phyloP scores from a whole-genome alignment of 2,329 filamentous ascomycete genomes.

The Fusarium beomiforme region DNA sequence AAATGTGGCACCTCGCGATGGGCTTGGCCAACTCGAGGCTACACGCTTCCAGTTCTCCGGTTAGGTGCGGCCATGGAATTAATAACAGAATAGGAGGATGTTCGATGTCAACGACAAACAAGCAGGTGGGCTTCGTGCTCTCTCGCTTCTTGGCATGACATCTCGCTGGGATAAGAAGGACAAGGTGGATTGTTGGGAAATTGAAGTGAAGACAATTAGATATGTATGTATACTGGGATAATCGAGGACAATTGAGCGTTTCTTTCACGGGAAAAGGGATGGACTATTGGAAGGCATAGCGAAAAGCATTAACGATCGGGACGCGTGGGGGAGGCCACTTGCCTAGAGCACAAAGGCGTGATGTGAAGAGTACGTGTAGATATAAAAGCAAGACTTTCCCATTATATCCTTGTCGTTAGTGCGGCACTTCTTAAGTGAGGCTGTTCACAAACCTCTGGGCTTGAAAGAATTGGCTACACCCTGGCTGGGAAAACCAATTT shows the following conservation, averaged over 20 bases:
- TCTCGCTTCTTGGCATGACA: conserved; percentile 3
- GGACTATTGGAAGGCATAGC: conserved; percentile 23
- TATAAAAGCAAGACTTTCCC: conserved; percentile 20
- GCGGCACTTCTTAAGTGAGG: not conserved
- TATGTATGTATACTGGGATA: conserved; percentile 32
- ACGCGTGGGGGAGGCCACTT: conserved; percentile 1
- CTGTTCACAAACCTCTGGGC: not conserved
- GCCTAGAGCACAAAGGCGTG: not conserved
- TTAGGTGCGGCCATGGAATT: conserved; percentile 31
- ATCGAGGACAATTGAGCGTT: conserved; percentile 40
- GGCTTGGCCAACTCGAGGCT: conserved; percentile 86
- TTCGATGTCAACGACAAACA: not conserved
- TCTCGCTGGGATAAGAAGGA: conserved; percentile 9
- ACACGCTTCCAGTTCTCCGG: conserved; percentile 83
- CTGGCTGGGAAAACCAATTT: not conserved
- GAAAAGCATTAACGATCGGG: conserved; percentile 20
- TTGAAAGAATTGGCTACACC: not conserved
- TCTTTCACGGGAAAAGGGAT: conserved; percentile 26
- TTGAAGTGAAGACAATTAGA: conserved; percentile 17
- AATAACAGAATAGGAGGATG: not conserved
- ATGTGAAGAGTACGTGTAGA: conserved; percentile 32
- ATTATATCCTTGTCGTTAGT: not conserved
- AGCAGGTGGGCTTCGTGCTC: not conserved
- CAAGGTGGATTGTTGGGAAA: conserved; percentile 13
- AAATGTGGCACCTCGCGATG: conserved; percentile 95